Base-by-base conservation (phyloP, 352 stramenopile species). In the Globisporangium cederbergense region DNA sequence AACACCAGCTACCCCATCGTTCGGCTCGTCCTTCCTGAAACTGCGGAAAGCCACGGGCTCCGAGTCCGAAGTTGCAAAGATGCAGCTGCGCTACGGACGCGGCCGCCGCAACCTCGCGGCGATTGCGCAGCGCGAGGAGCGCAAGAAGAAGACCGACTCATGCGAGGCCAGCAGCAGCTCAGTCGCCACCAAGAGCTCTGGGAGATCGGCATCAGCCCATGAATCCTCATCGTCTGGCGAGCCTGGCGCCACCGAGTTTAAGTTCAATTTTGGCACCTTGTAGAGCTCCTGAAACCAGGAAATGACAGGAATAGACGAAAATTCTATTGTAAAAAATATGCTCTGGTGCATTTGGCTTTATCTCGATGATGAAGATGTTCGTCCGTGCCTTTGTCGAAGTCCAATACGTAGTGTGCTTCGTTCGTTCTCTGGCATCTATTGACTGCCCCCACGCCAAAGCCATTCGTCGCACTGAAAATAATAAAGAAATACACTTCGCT, bases 31-130 rank as follows among this genome's bases (percentile, higher is more conserved):
- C 3, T 86, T 89, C 38, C 30, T 90, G 6, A 86, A 78, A 60
- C 65, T 91, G 42, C 75, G 77, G 22, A 89, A 89, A 42, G 75
- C 80, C 8, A 85, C 75, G 46, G 81, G 77, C 50, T 82, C 73
- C 47, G 82, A 91, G 66, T 86, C 77, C 4, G 82, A 91, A 67
- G 63, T 89, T 40, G 75, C 78, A 22, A 84, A 83, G 65, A 91
- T 91, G 82, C 82, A 91, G 32, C 71, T 91, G 16, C 76, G 74
- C 22, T 91, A 91, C 54, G 82, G 82, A 20, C 73, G 77, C 10
- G 82, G 82, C 11, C 72, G 78, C 6, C 79, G 79, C 43, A 89
- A 91, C 46, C 56, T 86, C 46, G 63, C 70, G 2, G 82, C 82
- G 0, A 82, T 71, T 8, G 72, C 77, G 11, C 82, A 86, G 50